These are phyloP conservation scores for Gnetum montanum DNA, from an alignment of 75 land plant genomes.

Conservation along the genomic window DNA sequence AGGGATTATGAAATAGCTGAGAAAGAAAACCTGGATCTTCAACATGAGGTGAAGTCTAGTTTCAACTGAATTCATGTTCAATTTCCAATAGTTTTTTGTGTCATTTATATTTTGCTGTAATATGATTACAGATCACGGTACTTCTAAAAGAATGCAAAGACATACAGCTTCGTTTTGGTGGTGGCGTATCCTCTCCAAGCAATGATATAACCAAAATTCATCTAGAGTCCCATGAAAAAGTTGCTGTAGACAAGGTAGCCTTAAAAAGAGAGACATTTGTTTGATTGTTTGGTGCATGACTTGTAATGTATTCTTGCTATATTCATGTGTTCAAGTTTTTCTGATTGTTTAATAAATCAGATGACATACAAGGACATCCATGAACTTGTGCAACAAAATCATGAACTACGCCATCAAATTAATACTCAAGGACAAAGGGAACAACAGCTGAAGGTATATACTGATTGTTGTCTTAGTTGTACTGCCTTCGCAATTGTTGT, in stretches of 20 bases:
- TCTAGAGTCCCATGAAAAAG: conserved; percentile 14
- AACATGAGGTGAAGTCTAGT: conserved; percentile 48
- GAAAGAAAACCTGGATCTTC: conserved; percentile 65
- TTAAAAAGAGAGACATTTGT: too few relatives aligned
- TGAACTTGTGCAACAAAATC: conserved; percentile 92
- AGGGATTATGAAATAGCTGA: conserved; percentile 40
- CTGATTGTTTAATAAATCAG: conserved; percentile 22
- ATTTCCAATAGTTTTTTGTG: too few relatives aligned
- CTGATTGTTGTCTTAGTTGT: background rate
- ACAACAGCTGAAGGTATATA: conserved; percentile 51
- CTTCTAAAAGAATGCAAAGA: conserved; percentile 91
- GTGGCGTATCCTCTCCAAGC: conserved; percentile 3
- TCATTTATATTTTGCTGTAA: background rate
- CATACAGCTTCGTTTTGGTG: conserved; percentile 65
- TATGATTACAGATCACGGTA: conserved; percentile 53
- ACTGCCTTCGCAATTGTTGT: too few relatives aligned
- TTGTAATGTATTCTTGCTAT: too few relatives aligned
- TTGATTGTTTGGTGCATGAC: too few relatives aligned
- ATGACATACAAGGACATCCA: conserved; percentile 80
- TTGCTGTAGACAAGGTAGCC: conserved; percentile 36
- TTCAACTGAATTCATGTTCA: too few relatives aligned
- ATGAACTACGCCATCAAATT: conserved; percentile 62
- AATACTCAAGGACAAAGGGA: conserved; percentile 47
- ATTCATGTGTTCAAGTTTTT: background rate
- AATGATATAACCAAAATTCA: conserved; percentile 15